Evolutionary conservation across 768 basidiomycete genomes (phyloP), one percentile per base, ranked within the genome.

Genomic region (Leccinum uliginosum): DNA sequence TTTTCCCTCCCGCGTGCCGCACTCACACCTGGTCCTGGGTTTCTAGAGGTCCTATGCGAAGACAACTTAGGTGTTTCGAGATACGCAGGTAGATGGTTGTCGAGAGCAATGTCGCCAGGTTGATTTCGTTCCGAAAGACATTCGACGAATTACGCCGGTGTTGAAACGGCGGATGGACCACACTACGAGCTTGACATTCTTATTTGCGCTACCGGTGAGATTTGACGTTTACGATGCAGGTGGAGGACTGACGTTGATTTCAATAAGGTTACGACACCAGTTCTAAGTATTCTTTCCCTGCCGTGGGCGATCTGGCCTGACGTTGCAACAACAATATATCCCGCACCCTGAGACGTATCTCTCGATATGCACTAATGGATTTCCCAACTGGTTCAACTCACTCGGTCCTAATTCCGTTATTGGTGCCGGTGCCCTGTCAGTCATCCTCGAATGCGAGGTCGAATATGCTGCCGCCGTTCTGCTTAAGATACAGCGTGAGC

Each of bases 311-410:
- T 69, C 75, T 19, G 83, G 84, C 2, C 61, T 77, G 8, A 74
- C 79, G 51, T 70, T 88, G 4, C 76, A 76, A 51, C 75, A 81
- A n/a, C 77, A 78, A 53, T 84, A 81, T 67, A 73, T 67, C 2
- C 82, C 84, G 3, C 75, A 82, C 60, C 83, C 85, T 2, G 67
- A 69, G 11, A 79, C 82, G 4, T 89, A 89, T 67, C 74, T 87
- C 8, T 75, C 80, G 6, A 65, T 86, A 30, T 78, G 80, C 21
- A 76, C 82, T 23, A 81, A 85, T 46, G 83, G 81, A 7, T 86
- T 87, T 69, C 86, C 87, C n/a, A 87, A 86, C 68, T 82, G 79
- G 78, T 86, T 86, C 74, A 73, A 78, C 53, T 64, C 72, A n/a
- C 63, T 81, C 10, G 85, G 85, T 0, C 85, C 86, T 2, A 85